Evolutionary conservation across 345 rosid genomes (phyloP), one percentile per base, ranked within the genome.

Genomic region (Eucalyptus curtisii): DNA sequence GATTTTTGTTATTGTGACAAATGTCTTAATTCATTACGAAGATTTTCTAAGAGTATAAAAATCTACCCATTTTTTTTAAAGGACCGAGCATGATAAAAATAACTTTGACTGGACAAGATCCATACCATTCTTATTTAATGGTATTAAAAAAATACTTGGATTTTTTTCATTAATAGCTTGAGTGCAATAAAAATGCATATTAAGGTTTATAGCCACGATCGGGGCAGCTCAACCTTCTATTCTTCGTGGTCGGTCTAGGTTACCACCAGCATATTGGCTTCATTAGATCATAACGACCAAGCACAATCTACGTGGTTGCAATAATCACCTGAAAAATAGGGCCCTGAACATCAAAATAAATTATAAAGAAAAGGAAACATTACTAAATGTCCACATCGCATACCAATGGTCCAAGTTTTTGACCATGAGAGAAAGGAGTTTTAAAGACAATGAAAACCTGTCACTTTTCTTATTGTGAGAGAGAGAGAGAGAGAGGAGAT

Each of bases 1-100:
- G 24, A 19, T 30, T 61, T 61, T 27, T 6, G 0, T 61, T 30
- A 13, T 61, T 13, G 8, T 2, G 3, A 33, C n/a, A n/a, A n/a
- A n/a, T n/a, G n/a, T n/a, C n/a, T n/a, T n/a, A n/a, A n/a, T n/a
- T n/a, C n/a, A n/a, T n/a, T n/a, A n/a, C n/a, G n/a, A n/a, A n/a
- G n/a, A n/a, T n/a, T n/a, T n/a, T n/a, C n/a, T n/a, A n/a, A n/a
- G n/a, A n/a, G n/a, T n/a, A n/a, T 13, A 27, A 61, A 13, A 61
- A 6, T 22, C 16, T 0, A 66, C n/a, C 3, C 0, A 6, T 2
- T 15, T 37, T 66, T 16, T 1, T 16, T 31, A 66, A 22, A 16
- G 7, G 80, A 68, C 24, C 24, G 0, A 31, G 10, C 80, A 16
- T 16, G 1, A 2, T 66, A 71, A 71, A 19, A 68, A 31, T 16